Evolutionary conservation across 305 asterid genomes (phyloP).

Genomic region (Euphrasia arctica): DNA sequence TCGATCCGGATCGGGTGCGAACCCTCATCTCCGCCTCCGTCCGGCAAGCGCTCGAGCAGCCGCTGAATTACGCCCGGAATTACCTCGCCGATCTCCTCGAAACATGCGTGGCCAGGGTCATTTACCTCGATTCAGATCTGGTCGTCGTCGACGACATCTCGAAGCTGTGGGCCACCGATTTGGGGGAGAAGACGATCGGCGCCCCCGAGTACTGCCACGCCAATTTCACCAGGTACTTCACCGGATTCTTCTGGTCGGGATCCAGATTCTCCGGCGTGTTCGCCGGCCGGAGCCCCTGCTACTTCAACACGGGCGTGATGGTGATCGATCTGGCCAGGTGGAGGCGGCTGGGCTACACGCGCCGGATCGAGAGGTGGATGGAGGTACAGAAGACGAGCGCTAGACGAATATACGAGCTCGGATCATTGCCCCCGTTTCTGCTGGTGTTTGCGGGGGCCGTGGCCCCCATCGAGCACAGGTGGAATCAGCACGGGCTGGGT

Average conservation of each 20-base stretch:
- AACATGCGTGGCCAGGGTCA: background rate
- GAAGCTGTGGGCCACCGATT: background rate
- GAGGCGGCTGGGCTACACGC: too few species aligned
- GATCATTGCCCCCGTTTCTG: too few species aligned
- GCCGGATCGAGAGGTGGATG: too few species aligned
- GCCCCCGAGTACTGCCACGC: background rate
- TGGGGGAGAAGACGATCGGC: background rate
- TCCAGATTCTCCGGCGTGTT: background rate
- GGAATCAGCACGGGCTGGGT: too few species aligned
- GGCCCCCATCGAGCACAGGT: too few species aligned
- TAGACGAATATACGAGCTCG: too few species aligned
- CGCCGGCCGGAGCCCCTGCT: background rate
- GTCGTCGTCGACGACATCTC: background rate
- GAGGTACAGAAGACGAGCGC: too few species aligned
- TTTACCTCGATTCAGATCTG: background rate
- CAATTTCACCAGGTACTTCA: background rate
- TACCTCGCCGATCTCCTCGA: background rate
- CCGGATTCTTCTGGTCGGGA: background rate
- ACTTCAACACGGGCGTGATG: background rate
- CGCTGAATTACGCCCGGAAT: background rate
- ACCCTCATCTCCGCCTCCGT: background rate
- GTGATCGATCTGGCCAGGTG: background rate
- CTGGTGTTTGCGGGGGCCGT: too few species aligned
- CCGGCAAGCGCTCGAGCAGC: background rate
- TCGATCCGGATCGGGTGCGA: background rate